Base-by-base conservation (phyloP, 148 eudicot species). In the Suaeda aralocaspica region DNA sequence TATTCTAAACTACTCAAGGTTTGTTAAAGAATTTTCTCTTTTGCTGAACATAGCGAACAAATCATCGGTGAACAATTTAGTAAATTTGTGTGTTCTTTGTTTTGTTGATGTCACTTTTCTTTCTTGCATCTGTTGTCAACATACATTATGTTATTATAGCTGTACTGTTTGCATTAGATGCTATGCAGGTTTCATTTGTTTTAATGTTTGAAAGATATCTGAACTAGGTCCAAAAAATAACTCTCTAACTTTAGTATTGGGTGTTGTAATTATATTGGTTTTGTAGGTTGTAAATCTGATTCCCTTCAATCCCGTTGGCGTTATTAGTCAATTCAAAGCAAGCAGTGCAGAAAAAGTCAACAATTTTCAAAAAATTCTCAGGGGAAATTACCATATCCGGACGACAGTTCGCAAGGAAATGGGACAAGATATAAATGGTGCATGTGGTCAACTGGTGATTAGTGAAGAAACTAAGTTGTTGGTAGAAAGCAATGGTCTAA, bases 341-440 rank as follows among this genome's bases (percentile, higher is more conserved):
- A 94, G 89, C 82, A 79, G 73, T 39, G 93, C 85, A 42, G 76
- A 72, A 28, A 94, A 81, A 74, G 96, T 94, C 30, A 66, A 60
- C 10, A 72, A 62, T 61, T 94, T 94, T 77, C 99, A 94, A 75
- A 87, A 65, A 57, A 77, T 87, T 57, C 84, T 94, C 30, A 76
- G 98, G 66, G 84, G 82, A 56, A 79, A 77, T 18, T 91, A 88
- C 63, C 74, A 83, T 66, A 88, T 92, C 46, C 80, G 96, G 14
- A 94, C 99, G 13, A 94, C 97, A 22, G 79, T 94, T 59, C 92
- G 99, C 21, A 94, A 89, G 81, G 80, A 91, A 79, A 94, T 94
- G 99, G 99, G 99, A 33, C 99, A 89, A 78, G 99, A 94, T 79
- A 91, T 94, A 45, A 94, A 95, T 69, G 99, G 99, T 45, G 99